Evolutionary conservation across 1,284 basidiomycete genomes (phyloP).

Genomic region (Ustilago tritici): DNA sequence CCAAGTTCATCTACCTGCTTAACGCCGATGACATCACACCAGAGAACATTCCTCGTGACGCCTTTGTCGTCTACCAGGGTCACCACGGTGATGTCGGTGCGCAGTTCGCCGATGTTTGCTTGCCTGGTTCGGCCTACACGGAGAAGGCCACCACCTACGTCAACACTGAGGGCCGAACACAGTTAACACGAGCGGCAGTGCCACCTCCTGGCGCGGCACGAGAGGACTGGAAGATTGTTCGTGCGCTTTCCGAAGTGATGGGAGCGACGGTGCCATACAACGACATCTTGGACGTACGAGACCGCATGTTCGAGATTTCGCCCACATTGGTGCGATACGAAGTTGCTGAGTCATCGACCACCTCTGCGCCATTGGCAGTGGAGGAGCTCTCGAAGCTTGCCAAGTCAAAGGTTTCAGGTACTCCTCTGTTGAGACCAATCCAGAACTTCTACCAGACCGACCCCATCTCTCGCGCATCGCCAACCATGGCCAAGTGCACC

Average conservation of each 20-base stretch:
- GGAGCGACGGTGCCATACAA: conserved; percentile 88
- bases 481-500: conserved; percentile 68
- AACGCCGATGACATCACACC: conserved; percentile 95
- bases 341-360: conserved; percentile 81
- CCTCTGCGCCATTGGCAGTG: conserved; percentile 56
- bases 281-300: conserved; percentile 85
- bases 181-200: conserved; percentile 91
- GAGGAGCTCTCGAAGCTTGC: conserved; percentile 53
- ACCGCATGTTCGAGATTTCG: conserved; percentile 97
- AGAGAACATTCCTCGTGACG: conserved; percentile 88
- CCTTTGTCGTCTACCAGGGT: conserved; percentile 99
- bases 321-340: conserved; percentile 92
- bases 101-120: conserved; percentile 92
- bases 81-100: conserved; percentile 98
- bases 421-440: conserved; percentile 83
- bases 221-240: conserved; percentile 99
- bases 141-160: conserved; percentile 96
- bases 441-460: conserved; percentile 97
- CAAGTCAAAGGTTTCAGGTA: conserved; percentile 56
- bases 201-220: conserved; percentile 92
- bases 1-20: conserved; percentile 97
- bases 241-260: conserved; percentile 91
- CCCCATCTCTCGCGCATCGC: conserved; percentile 73
- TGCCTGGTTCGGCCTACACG: conserved; percentile 94
- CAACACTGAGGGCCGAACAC: conserved; percentile 94